Evolutionary conservation across 2,329 filamentous ascomycete species (phyloP).

Genomic region (Ceratocystis albifundus): DNA sequence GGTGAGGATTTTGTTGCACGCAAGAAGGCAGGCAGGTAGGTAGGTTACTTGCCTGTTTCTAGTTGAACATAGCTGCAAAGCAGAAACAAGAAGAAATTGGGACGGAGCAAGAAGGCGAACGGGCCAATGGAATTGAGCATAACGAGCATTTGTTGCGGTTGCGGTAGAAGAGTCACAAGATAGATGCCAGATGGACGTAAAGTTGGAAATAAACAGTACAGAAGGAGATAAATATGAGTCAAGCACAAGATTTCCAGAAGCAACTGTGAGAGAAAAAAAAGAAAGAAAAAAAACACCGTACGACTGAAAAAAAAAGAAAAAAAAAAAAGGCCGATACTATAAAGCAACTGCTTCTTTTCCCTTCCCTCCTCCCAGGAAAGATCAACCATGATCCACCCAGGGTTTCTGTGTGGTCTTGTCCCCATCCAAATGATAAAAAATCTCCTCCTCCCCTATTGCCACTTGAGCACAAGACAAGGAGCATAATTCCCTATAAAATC

Average conservation of each 20-base stretch:
- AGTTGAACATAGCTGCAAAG: not conserved
- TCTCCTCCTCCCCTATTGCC: not conserved
- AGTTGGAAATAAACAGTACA: not conserved
- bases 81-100: not conserved
- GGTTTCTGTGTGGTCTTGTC: not conserved
- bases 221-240: not conserved
- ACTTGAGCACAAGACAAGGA: not conserved
- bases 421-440: not conserved
- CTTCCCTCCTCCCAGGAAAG: not conserved
- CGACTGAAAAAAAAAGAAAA: not conserved
- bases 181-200: not conserved
- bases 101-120: not conserved
- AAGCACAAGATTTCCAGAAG: not conserved
- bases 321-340: not conserved
- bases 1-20: slow-evolving; percentile 6
- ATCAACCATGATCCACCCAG: slow-evolving; percentile 2
- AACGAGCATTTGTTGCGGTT: not conserved
- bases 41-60: not conserved
- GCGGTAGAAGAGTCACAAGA: not conserved
- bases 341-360: not conserved
- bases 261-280: too few species aligned
- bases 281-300: not conserved
- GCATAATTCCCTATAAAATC: not conserved
- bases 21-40: too few species aligned
- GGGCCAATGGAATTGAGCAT: not conserved